Evolutionary conservation across 495 filamentous ascomycete species (phyloP).

Genomic region (Daldinia vernicosa): DNA sequence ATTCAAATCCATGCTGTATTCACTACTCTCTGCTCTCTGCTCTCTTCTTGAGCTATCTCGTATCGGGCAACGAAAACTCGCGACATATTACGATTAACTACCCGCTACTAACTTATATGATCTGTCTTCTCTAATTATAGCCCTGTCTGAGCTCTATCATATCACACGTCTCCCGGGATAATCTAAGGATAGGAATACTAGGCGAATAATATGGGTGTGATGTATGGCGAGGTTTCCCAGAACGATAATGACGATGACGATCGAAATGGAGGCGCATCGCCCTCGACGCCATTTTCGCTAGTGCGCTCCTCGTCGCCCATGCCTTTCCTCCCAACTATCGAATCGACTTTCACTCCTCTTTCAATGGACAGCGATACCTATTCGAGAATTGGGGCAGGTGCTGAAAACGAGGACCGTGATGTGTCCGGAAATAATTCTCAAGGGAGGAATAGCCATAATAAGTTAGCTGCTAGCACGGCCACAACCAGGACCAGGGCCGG

Average conservation of each 20-base stretch:
- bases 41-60: slow-evolving; percentile 10
- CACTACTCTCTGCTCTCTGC: neutral
- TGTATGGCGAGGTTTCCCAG: slow-evolving; percentile 46
- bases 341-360: slow-evolving; percentile 55
- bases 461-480: slow-evolving; percentile 24
- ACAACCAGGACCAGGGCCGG: slow-evolving; percentile 27
- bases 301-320: slow-evolving; percentile 41
- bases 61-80: slow-evolving; percentile 22
- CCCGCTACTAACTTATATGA: slow-evolving; percentile 13
- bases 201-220: slow-evolving; percentile 45
- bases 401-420: slow-evolving; percentile 12
- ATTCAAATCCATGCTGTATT: slow-evolving; percentile 8
- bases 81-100: slow-evolving; percentile 10
- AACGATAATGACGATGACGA: slow-evolving; percentile 45
- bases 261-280: slow-evolving; percentile 37
- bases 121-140: slow-evolving; percentile 10
- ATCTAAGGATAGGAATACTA: neutral
- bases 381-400: slow-evolving; percentile 5
- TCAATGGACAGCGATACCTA: slow-evolving; percentile 54
- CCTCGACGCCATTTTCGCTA: slow-evolving; percentile 39
- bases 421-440: slow-evolving; percentile 16
- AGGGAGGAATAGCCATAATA: slow-evolving; percentile 25
- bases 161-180: neutral
- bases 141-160: neutral
- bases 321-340: slow-evolving; percentile 48